Base-by-base conservation (phyloP, 2,329 filamentous ascomycete species). In the Nothomitra cinnamomea region DNA sequence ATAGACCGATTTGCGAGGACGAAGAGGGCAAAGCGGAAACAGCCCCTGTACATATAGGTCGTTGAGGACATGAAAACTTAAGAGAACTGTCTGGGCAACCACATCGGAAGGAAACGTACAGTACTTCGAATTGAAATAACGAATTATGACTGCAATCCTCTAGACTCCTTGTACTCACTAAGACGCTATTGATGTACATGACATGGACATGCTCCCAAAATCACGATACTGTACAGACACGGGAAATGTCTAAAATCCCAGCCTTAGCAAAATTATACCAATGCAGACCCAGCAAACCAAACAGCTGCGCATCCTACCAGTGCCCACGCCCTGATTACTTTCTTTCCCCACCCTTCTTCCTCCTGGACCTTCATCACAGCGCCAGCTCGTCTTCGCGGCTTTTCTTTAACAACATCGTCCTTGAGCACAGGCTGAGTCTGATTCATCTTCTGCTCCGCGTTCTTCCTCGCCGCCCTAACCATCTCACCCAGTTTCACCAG, bases 401-500 rank as follows among this genome's bases (percentile, higher is more conserved):
- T 35, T 12, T 15, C 25, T 24, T 22, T n/a, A 17, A n/a, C 7
- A 12, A 28, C 13, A 13, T 35, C 13, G 22, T 35, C n/a, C 5
- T 17, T 45, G 5, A 45, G 17, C 12, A 45, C 42, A 19, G n/a
- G 17, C 42, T 45, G 42, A 10, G 15, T 38, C 35, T 21, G 17
- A 10, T 25, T 38, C 35, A 2, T 5, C 51, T 40, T 17, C 40
- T 25, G n/a, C 51, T 32, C 25, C 19, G 15, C 17, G 3, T 22
- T 38, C 22, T 21, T 19, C 21, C 40, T 32, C 15, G 22, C 17
- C 22, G 7, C 25, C 28, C 45, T 49, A 49, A 38, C 40, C 51
- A 55, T 38, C 32, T 43, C 40, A 6, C 73, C 85, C 49, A 95
- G 75, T n/a, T 82, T 78, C 35, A 85, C 69, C 56, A 95, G 68